Base-by-base conservation (phyloP, 306 rosid genomes). In the Arachis hypogaea region DNA sequence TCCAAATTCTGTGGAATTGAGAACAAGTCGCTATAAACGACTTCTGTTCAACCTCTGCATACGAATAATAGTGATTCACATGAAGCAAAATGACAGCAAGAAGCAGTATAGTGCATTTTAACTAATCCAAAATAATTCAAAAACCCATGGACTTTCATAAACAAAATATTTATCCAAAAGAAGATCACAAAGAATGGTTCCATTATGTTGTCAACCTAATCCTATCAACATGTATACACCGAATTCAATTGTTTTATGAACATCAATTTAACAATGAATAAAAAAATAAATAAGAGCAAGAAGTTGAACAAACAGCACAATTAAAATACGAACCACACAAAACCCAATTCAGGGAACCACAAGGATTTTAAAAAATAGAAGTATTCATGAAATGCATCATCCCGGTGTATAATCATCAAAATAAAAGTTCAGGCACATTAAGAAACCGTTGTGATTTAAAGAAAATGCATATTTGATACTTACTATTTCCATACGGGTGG, bases 401-500 rank as follows among this genome's bases (percentile, higher is more conserved):
- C 12, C 28, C 3, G 5, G 54, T 47, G 7, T 14, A 7, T 18
- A 18, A 18, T 18, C 18, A 18, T 12, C 3, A 6, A 38, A 47
- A 44, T 49, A 50, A 9, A 1, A 3, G 62, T 45, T 49, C 33
- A 12, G 1, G 46, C 16, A 38, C 41, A 62, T 22, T 7, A 36
- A 69, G 44, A 3, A 68, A 41, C 0, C 2, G 2, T 2, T 7
- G 1, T 2, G 10, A 49, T 22, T 22, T 22, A 22, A 22, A 22
- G 28, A 22, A 22, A 22, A 22, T 22, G 28, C 28, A 69, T 16
- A 6, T 7, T 7, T 7, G 29, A 42, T 12, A 80, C 93, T 86
- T 84, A 90, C 93, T 88, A 90, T 67, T 84, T 86, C 96, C 96
- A 90, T 0, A 88, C 91, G 7, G 93, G 91, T 41, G 96, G 91